Evolutionary conservation across 768 basidiomycete species (phyloP).

Genomic region (Boletus tomentosulus): DNA sequence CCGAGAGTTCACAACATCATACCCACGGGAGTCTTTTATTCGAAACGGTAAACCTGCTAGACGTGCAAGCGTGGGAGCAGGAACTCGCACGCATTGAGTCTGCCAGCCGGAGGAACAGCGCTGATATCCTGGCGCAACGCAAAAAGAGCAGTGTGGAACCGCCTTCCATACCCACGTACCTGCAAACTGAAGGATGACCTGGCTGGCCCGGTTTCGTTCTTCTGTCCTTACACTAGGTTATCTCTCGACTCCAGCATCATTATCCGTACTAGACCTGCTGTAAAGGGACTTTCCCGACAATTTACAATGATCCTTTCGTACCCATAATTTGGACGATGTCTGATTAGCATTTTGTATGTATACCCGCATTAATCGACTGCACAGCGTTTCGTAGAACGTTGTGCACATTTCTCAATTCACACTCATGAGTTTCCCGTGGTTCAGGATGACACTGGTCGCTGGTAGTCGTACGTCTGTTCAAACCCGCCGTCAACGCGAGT

Average conservation of each 20-base stretch:
- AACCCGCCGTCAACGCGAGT: not conserved
- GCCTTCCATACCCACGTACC: conserved; percentile 17
- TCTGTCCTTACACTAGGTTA: conserved; percentile 10
- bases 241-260: conserved; percentile 1
- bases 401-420: not conserved
- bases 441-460: conserved; percentile 45
- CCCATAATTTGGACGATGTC: conserved; percentile 9
- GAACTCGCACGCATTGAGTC: conserved; percentile 70
- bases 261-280: conserved; percentile 8
- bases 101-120: conserved; percentile 46
- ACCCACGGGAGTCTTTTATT: conserved; percentile 16
- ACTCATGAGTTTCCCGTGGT: conserved; percentile 54
- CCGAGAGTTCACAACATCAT: conserved; percentile 18
- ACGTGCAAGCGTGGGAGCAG: conserved; percentile 71
- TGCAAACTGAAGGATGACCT: conserved; percentile 24
- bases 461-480: conserved; percentile 41
- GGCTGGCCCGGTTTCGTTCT: not conserved
- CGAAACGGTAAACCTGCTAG: conserved; percentile 30
- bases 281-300: conserved; percentile 3
- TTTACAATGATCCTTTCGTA: conserved; percentile 5
- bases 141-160: conserved; percentile 25
- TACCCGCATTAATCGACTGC: conserved; percentile 14
- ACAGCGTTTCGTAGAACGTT: conserved; percentile 8
- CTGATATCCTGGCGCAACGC: conserved; percentile 20
- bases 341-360: conserved; percentile 7